Evolutionary conservation across 2,329 filamentous ascomycete species (phyloP).

Genomic region (Xylaria hypoxylon): DNA sequence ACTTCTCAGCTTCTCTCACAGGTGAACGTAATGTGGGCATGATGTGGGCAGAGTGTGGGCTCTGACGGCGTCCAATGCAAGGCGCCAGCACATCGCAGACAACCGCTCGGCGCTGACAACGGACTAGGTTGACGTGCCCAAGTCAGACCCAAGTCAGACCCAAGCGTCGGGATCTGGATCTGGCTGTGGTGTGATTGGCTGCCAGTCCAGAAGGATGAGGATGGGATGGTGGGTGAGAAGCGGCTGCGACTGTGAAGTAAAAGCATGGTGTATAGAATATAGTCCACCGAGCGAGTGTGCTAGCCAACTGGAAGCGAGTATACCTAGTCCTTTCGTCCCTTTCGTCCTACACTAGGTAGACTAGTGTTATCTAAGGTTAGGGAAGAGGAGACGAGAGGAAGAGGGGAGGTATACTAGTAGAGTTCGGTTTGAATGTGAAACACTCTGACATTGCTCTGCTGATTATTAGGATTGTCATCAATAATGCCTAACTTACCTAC

Average conservation of each 20-base stretch:
- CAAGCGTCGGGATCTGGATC: conserved; percentile 19
- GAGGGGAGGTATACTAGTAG: no score
- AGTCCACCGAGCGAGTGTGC: neutral
- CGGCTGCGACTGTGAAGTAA: conserved; percentile 16
- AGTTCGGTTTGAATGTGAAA: neutral
- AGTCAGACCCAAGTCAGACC: conserved; percentile 10
- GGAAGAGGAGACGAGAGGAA: no score
- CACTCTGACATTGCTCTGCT: neutral
- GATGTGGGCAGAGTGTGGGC: conserved; percentile 11
- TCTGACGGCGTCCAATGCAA: conserved; percentile 34
- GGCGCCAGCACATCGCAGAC: conserved; percentile 26
- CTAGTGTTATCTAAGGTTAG: neutral
- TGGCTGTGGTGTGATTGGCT: conserved; percentile 27
- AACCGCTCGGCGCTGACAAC: conserved; percentile 31
- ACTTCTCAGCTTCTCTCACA: conserved; percentile 23
- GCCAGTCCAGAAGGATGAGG: conserved; percentile 23
- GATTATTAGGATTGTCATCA: neutral
- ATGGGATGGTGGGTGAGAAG: conserved; percentile 14
- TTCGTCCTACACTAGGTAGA: no score
- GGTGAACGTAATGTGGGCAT: neutral
- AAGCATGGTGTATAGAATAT: conserved; percentile 18
- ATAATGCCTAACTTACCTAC: no score
- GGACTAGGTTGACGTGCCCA: conserved; percentile 18
- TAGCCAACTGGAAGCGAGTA: no score
- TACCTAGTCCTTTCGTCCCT: no score